Evolutionary conservation across 352 stramenopile species (phyloP), one percentile per base, ranked within the genome.

Genomic region (Phytophthora megakarya): DNA sequence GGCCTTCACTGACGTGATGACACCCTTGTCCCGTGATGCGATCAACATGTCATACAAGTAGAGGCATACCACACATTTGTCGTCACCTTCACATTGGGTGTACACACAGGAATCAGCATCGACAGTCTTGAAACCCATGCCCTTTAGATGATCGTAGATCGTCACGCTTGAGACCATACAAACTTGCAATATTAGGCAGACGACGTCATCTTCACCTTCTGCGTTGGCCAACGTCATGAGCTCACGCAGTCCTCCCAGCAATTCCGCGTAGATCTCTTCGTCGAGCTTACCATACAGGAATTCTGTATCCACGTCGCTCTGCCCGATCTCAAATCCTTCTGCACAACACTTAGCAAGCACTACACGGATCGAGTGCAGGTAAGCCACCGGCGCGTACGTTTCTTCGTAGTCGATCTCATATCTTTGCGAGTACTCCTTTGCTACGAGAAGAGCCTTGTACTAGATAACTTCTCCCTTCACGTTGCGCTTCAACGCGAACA

Each of bases 231-330:
- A 23, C 15, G n/a, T 18, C 4, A 45, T 3, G 3, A 50, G 13
- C 1, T 30, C 44, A 1, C 44, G 22, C n/a, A 49, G 42, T 12
- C 49, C 37, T 26, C 40, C 23, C 1, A 38, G 23, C 35, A 50
- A 8, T 4, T 57, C 49, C 49, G 47, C 47, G 49, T 47, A 46
- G 18, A 57, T 46, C 49, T 23, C 51, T 16, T 52, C 52, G 23
- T 61, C 52, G 0, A 52, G 28, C 19, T 61, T 26, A 12, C 40
- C 52, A 18, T 61, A 52, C 19, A 51, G 32, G 11, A 61, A 50
- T 2, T 13, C 22, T 1, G 44, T 50, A n/a, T 38, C 44, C 1
- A 45, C 39, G 39, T 45, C 39, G 15, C 18, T 30, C 13, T 58
- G 43, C 26, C 43, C 48, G 30, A 40, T 40, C n/a, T 55, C 33